Percentiles rank a stretch among this genome's conserved stretches.
Evolutionary conservation across 140 eudicot genomes (phyloP).

Genomic region (Anethum foeniculum): DNA sequence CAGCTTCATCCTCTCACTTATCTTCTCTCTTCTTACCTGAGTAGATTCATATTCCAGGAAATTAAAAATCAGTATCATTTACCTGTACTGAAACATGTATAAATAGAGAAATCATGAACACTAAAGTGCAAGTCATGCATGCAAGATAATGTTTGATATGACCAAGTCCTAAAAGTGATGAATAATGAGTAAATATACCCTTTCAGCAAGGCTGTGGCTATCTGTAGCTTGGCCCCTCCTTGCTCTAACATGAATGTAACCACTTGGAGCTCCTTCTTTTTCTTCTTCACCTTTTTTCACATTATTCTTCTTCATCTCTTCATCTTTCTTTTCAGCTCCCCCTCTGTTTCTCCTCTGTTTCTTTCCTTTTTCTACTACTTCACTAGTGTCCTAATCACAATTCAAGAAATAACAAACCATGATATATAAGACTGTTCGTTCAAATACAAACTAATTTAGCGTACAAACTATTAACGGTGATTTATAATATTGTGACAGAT

Average conservation of each 20-base stretch:
- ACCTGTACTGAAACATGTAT: not conserved
- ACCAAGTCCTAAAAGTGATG: not conserved
- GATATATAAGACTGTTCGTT: not conserved
- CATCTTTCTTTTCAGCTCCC: constrained; percentile 9
- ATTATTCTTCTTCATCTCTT: constrained; percentile 20
- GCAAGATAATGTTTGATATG: not conserved
- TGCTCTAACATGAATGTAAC: constrained; percentile 86
- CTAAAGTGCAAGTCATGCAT: not conserved
- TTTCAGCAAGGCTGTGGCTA: constrained; percentile 94
- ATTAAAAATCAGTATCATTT: too few species aligned
- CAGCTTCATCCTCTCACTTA: constrained; percentile 80
- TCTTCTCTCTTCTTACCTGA: constrained; percentile 81
- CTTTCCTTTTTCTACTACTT: constrained; percentile 24
- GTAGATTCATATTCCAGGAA: not conserved
- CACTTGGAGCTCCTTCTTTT: constrained; percentile 29
- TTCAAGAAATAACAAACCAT: not conserved
- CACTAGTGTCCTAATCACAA: constrained; percentile 29
- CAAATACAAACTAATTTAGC: not conserved
- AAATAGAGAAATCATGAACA: not conserved
- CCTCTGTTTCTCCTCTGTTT: constrained; percentile 37
- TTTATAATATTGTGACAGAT: too few species aligned
- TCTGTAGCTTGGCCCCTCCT: constrained; percentile 95
- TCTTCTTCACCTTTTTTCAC: constrained; percentile 13
- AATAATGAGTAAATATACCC: constrained; percentile 36
- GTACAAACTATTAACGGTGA: not conserved